Conservation (phyloP, 495 filamentous ascomycete genomes). For the Hypoxylon fuscum region DNA sequence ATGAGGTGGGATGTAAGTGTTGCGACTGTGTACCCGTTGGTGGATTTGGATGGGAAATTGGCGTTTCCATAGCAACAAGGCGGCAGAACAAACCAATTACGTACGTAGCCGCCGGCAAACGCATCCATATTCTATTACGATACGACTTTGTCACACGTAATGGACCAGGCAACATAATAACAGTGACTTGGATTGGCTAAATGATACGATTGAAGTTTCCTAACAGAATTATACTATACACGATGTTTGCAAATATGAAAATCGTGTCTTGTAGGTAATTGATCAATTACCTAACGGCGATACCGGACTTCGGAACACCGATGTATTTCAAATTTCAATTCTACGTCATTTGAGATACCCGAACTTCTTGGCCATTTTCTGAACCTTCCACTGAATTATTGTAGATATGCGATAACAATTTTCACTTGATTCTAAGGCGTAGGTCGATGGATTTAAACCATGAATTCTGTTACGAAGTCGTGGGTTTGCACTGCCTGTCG, state of each 20-base stretch:
- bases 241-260: too few relatives aligned
- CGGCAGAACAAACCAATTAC: slow-evolving; percentile 10
- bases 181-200: slow-evolving; percentile 3
- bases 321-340: slow-evolving; percentile 16
- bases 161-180: not conserved
- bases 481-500: slow-evolving; percentile 41
- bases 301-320: slow-evolving; percentile 39
- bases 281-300: slow-evolving; percentile 20
- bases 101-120: slow-evolving; percentile 1
- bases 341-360: slow-evolving; percentile 28
- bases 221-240: too few relatives aligned
- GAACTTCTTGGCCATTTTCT: not conserved
- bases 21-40: slow-evolving; percentile 2
- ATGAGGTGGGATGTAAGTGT: slow-evolving; percentile 15
- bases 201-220: too few relatives aligned
- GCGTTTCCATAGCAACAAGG: slow-evolving; percentile 37
- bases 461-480: slow-evolving; percentile 33
- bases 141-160: slow-evolving; percentile 1
- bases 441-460: slow-evolving; percentile 3
- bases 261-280: too few relatives aligned
- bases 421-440: not conserved
- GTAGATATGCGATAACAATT: slow-evolving; percentile 10
- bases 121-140: slow-evolving; percentile 7
- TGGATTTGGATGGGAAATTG: slow-evolving; percentile 7
- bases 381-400: not conserved